Evolutionary conservation across 345 rosid genomes (phyloP).

Genomic region (sweet orange (Citrus sinensis)): DVS_A1.0 CM039168.1:213501-214000

Average conservation of each 20-base stretch:
- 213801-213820: conserved; percentile 99
- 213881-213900: background rate
- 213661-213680: background rate
- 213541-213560: conserved; percentile 96
- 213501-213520: conserved; percentile 84
- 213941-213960: conserved; percentile 52
- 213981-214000: conserved; percentile 89
- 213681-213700: background rate
- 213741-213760: conserved; percentile 94
- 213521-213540: conserved; percentile 87
- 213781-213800: conserved; percentile 93
- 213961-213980: conserved; percentile 74
- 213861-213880: background rate
- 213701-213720: background rate
- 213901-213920: conserved; percentile 2
- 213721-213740: conserved; percentile 31
- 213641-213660: conserved; percentile 4
- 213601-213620: conserved; percentile 21
- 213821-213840: conserved; percentile 76
- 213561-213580: conserved; percentile 90
- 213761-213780: conserved; percentile 93
- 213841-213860: conserved; percentile 47
- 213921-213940: conserved; percentile 14
- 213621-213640: background rate
- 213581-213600: conserved; percentile 98